A percentile compares a stretch with the other conserved stretches of the same genome.
phyloP scores from a whole-genome alignment of 2,329 filamentous ascomycete genomes.

The Hymenotorrendiella dingleyae region DNA sequence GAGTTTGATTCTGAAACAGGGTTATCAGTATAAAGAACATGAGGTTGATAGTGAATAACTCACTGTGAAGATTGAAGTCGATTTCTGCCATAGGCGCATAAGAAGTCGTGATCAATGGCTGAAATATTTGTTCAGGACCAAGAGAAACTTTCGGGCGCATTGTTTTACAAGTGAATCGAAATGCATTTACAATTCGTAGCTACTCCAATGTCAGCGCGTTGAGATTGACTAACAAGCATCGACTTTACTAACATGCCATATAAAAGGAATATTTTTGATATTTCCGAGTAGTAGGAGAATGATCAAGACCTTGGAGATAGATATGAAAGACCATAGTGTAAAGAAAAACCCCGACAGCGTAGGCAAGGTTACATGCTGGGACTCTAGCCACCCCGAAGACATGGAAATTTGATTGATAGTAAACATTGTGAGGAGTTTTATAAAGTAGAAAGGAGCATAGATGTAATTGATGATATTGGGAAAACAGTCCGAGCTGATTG shows the following conservation, averaged over 20 bases:
- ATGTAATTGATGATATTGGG: too few species aligned
- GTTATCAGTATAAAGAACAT: background rate
- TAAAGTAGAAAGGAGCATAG: too few species aligned
- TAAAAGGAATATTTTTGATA: slow-evolving; percentile 52
- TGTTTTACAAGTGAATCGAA: slow-evolving; percentile 40
- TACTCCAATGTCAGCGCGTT: slow-evolving; percentile 10
- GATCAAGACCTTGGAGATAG: slow-evolving; percentile 29
- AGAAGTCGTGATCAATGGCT: slow-evolving; percentile 50
- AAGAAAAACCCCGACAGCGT: too few species aligned
- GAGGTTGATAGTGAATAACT: background rate
- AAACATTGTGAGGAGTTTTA: too few species aligned
- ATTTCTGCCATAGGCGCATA: slow-evolving; percentile 54
- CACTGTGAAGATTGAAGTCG: slow-evolving; percentile 69
- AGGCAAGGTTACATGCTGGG: too few species aligned
- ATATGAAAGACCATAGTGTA: slow-evolving; percentile 26
- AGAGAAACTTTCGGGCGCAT: slow-evolving; percentile 36
- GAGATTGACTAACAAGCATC: too few species aligned
- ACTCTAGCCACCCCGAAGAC: too few species aligned
- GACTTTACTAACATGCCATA: slow-evolving; percentile 51
- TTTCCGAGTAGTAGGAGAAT: slow-evolving; percentile 43
- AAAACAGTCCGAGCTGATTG: too few species aligned
- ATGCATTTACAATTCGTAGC: slow-evolving; percentile 34
- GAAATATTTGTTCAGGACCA: slow-evolving; percentile 51
- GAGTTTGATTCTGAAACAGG: slow-evolving; percentile 47
- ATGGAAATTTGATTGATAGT: too few species aligned